phyloP scores from a whole-genome alignment of 306 rosid species.

The Vigna mungo region DNA sequence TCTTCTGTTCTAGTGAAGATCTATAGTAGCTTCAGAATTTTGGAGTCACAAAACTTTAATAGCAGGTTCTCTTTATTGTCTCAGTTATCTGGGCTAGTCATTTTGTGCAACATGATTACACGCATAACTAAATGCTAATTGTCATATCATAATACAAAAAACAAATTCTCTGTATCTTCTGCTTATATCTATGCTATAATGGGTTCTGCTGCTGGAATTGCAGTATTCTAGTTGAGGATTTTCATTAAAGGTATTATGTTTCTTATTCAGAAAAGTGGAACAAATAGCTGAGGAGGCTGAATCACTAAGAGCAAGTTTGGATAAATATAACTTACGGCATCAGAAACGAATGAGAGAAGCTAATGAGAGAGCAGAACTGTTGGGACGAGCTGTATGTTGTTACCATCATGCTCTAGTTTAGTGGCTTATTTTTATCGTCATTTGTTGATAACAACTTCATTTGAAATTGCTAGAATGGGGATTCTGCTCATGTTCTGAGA shows the following conservation, averaged over 20 bases:
- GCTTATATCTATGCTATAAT: slow-evolving; percentile 13
- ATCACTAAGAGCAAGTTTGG: slow-evolving; percentile 73
- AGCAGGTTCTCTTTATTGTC: background rate
- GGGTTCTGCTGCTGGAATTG: slow-evolving; percentile 40
- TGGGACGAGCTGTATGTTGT: slow-evolving; percentile 74
- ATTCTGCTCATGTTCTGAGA: slow-evolving; percentile 75
- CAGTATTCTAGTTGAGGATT: slow-evolving; percentile 33
- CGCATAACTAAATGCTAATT: background rate
- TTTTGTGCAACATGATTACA: background rate
- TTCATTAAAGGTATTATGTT: background rate
- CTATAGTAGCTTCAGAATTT: slow-evolving; percentile 4
- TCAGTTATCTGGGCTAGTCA: slow-evolving; percentile 1
- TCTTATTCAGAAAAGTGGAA: slow-evolving; percentile 74
- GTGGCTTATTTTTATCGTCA: background rate
- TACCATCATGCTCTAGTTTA: slow-evolving; percentile 19
- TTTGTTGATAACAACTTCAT: background rate
- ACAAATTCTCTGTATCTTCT: background rate
- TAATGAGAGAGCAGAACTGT: slow-evolving; percentile 75
- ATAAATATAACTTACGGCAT: slow-evolving; percentile 64
- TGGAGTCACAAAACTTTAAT: background rate
- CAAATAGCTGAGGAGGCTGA: slow-evolving; percentile 86
- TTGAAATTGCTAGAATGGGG: slow-evolving; percentile 69
- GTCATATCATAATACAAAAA: slow-evolving; percentile 13
- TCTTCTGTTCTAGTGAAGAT: background rate
- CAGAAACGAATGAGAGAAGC: slow-evolving; percentile 72